Conservation (phyloP, 768 basidiomycete species). For the Leucocoprinus leucothites region DNA sequence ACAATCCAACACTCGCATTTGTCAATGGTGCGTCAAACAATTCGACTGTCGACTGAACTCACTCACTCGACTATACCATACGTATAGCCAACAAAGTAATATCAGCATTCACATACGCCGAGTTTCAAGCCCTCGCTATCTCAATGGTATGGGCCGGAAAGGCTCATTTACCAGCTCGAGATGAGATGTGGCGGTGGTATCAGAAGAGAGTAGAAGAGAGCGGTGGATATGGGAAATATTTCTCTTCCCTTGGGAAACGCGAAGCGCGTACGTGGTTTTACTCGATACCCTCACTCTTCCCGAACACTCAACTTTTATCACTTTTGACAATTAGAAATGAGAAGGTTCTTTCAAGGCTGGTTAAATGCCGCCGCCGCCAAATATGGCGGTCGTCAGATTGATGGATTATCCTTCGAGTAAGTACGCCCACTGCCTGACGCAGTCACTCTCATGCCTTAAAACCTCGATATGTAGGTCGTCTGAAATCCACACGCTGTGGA, state of each 20-base stretch:
- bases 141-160: conserved; percentile 35
- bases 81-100: neutral
- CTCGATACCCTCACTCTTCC: too few species aligned
- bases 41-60: neutral
- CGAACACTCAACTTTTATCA: too few species aligned
- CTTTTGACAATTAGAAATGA: too few species aligned
- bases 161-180: conserved; percentile 30
- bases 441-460: too few species aligned
- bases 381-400: too few species aligned
- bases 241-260: conserved; percentile 6
- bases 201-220: conserved; percentile 25
- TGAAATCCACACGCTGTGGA: neutral
- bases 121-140: conserved; percentile 32
- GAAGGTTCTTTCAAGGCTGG: too few species aligned
- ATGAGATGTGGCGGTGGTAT: conserved; percentile 31
- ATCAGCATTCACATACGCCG: conserved; percentile 33
- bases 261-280: neutral
- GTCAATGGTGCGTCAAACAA: conserved; percentile 28
- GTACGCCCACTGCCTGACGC: too few species aligned
- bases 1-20: conserved; percentile 42
- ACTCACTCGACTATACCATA: neutral
- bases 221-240: conserved; percentile 35
- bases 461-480: too few species aligned
- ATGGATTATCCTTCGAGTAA: too few species aligned
- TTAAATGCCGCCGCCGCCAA: too few species aligned